These are phyloP conservation scores for Crepidotus variabilis DNA, from an alignment of 768 basidiomycete genomes.

Conservation along the genomic window DNA sequence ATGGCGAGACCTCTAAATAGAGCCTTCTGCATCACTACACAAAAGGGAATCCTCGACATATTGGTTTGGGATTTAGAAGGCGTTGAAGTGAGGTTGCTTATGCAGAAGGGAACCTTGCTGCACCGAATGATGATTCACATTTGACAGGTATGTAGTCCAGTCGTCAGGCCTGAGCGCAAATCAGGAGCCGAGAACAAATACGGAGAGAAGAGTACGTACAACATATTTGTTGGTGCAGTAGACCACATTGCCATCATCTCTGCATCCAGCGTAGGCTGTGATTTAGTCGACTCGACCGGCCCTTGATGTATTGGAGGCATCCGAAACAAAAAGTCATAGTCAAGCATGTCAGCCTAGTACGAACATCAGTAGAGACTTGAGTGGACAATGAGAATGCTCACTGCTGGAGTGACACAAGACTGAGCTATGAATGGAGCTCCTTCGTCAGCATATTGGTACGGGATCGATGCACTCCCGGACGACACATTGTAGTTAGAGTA, in stretches of 20 bases:
- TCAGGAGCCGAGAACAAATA: not conserved
- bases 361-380: not conserved
- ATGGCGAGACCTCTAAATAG: too few species aligned
- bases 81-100: not conserved
- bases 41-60: too few species aligned
- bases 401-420: too few species aligned
- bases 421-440: slow-evolving; percentile 2
- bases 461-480: not conserved
- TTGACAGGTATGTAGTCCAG: slow-evolving; percentile 40
- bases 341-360: not conserved
- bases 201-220: slow-evolving; percentile 37
- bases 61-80: not conserved
- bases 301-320: not conserved
- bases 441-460: not conserved
- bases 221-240: slow-evolving; percentile 53
- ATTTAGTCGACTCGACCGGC: not conserved
- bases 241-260: slow-evolving; percentile 64
- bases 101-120: not conserved
- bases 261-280: slow-evolving; percentile 34
- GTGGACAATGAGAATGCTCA: slow-evolving; percentile 1
- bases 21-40: too few species aligned
- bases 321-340: not conserved
- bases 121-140: slow-evolving; percentile 25
- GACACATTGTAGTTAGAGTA: slow-evolving; percentile 3
- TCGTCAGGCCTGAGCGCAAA: slow-evolving; percentile 30